A percentile compares a stretch with the other conserved stretches of the same genome.
phyloP scores from a whole-genome alignment of 2,329 filamentous ascomycete species.

The Cryphonectria japonica region DNA sequence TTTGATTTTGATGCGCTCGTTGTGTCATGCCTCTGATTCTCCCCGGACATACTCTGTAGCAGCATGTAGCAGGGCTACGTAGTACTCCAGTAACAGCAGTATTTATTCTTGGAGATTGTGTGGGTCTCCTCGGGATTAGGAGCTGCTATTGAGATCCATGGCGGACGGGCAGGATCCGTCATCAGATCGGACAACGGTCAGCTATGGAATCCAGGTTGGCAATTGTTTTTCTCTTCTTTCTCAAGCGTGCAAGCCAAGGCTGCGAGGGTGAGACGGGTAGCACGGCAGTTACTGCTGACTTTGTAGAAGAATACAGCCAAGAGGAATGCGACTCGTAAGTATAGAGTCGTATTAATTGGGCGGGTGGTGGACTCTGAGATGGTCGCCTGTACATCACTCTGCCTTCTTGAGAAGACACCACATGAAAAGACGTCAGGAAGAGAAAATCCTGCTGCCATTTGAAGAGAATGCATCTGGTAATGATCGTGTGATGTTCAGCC shows the following conservation, averaged over 20 bases:
- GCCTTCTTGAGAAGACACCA: background rate
- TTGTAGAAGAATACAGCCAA: background rate
- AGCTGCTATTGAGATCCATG: background rate
- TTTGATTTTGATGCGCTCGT: background rate
- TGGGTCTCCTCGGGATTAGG: background rate
- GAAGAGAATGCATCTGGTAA: background rate
- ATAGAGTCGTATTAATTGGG: background rate
- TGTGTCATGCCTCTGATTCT: background rate
- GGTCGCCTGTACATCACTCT: background rate
- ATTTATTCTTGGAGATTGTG: slow-evolving; percentile 7
- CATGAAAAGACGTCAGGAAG: background rate
- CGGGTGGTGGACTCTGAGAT: background rate
- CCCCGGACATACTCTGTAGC: background rate
- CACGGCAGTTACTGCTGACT: too few species aligned
- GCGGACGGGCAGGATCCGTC: background rate
- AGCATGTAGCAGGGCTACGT: background rate
- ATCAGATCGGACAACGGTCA: background rate
- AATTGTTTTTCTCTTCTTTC: background rate
- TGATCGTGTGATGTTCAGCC: too few species aligned
- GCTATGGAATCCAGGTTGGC: background rate
- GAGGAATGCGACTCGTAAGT: background rate
- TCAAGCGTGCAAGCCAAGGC: background rate
- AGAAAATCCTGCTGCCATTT: background rate
- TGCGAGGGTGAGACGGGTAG: background rate
- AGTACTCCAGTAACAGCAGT: background rate